phyloP scores from a whole-genome alignment of 192 early-diverging fungal species.

The Linnemannia zychae region DNA sequence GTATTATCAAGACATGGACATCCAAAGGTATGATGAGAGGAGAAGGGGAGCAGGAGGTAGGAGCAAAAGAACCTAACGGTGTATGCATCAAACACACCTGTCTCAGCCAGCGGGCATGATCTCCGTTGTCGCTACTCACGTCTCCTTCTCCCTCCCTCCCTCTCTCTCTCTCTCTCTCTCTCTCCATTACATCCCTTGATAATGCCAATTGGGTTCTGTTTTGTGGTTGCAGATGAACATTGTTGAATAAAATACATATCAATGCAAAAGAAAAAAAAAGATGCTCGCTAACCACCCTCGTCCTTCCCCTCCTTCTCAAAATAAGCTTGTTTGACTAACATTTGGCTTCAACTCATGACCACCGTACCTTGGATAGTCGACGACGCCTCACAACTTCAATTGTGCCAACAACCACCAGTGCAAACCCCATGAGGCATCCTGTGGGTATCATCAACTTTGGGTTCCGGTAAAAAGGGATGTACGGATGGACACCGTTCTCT shows the following conservation, averaged over 20 bases:
- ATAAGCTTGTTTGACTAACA: neutral
- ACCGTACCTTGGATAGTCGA: constrained; percentile 28
- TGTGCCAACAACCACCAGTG: constrained; percentile 14
- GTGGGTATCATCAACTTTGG: constrained; percentile 31
- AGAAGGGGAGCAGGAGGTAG: neutral
- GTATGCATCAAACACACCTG: neutral
- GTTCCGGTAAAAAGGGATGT: constrained; percentile 46
- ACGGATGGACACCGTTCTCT: constrained; percentile 1
- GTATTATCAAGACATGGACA: too few relatives aligned
- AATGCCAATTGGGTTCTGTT: neutral
- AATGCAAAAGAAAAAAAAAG: neutral
- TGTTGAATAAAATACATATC: neutral
- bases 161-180: too few relatives aligned
- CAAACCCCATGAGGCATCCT: constrained; percentile 37
- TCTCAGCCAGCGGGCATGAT: neutral
- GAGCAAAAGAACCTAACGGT: neutral
- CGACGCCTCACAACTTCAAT: constrained; percentile 30
- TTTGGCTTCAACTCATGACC: constrained; percentile 14
- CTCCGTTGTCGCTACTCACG: neutral
- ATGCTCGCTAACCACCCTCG: neutral
- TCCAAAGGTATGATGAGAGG: neutral
- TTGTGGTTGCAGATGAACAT: neutral
- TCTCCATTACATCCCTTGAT: neutral
- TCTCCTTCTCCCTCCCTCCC: neutral
- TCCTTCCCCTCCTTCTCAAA: neutral